Evolutionary conservation across 129 eudicot genomes (phyloP).

Genomic region (Kitagawia praeruptora): DNA sequence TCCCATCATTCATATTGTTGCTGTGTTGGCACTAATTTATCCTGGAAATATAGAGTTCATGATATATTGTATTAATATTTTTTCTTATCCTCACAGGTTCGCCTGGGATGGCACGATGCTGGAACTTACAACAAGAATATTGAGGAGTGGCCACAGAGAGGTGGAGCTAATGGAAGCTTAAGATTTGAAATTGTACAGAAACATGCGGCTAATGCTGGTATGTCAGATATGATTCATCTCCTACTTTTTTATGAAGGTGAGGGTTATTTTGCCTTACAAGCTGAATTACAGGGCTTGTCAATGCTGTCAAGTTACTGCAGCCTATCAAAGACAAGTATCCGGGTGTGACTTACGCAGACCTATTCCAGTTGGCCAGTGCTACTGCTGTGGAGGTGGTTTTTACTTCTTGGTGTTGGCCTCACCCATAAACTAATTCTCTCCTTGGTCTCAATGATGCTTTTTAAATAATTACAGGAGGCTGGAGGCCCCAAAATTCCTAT

Average conservation of each 20-base stretch:
- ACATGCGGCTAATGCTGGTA: conserved; percentile 98
- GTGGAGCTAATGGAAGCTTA: conserved; percentile 97
- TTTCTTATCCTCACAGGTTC: conserved; percentile 45
- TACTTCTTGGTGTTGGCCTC: background rate
- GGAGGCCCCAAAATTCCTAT: conserved; percentile 94
- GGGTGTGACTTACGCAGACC: conserved; percentile 75
- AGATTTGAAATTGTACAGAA: conserved; percentile 84
- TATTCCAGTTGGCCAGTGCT: conserved; percentile 97
- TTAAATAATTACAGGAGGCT: conserved; percentile 58
- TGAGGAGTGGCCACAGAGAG: conserved; percentile 92
- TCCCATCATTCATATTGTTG: background rate
- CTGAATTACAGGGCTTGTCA: conserved; percentile 73
- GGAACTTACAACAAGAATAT: conserved; percentile 90
- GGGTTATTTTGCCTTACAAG: conserved; percentile 19
- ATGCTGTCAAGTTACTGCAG: conserved; percentile 89
- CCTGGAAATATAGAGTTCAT: background rate
- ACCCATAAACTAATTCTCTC: background rate
- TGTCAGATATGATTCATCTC: conserved; percentile 2
- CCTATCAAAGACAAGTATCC: conserved; percentile 94
- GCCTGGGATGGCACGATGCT: conserved; percentile 99
- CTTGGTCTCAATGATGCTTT: background rate
- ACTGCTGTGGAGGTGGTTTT: conserved; percentile 83
- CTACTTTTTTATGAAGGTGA: background rate
- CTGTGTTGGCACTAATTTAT: background rate
- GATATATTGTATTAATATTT: background rate